These are phyloP conservation scores for Taphrina wiesneri DNA, from an alignment of 1,139 yeast species.

Conservation along the genomic window DNA sequence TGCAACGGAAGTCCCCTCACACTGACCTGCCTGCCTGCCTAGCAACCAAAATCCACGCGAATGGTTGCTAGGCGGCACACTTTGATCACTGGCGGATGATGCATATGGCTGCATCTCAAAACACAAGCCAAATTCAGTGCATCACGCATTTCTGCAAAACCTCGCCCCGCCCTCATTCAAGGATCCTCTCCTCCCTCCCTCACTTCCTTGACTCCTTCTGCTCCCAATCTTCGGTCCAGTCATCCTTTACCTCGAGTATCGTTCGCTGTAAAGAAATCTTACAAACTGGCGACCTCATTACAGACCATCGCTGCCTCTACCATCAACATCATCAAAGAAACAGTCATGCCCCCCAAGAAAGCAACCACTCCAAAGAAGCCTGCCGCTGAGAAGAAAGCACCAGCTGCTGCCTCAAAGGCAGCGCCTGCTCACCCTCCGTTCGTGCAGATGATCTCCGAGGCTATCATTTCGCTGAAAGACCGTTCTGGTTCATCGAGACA, in stretches of 20 bases:
- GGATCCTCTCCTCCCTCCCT: neutral
- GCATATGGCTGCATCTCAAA: constrained; percentile 9
- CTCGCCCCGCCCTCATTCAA: constrained; percentile 14
- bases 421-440: constrained; percentile 27
- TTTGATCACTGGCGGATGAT: constrained; percentile 3
- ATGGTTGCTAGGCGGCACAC: constrained; percentile 11
- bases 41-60: constrained; percentile 10
- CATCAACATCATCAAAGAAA: constrained; percentile 22
- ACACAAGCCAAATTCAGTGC: constrained; percentile 4
- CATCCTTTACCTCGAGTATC: neutral
- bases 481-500: constrained; percentile 54
- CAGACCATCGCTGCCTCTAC: constrained; percentile 23
- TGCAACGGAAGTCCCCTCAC: neutral
- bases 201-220: neutral
- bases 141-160: constrained; percentile 20
- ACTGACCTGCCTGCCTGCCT: neutral
- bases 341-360: constrained; percentile 30
- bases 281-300: constrained; percentile 9
- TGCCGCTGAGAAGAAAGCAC: constrained; percentile 19
- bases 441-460: constrained; percentile 32
- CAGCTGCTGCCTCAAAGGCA: constrained; percentile 9
- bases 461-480: constrained; percentile 31
- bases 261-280: neutral
- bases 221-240: neutral
- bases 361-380: constrained; percentile 18